A percentile compares a stretch with the other conserved stretches of the same genome.
Conservation (phyloP, 2,329 filamentous ascomycete genomes). For the Colletotrichum spaethianum region DNA sequence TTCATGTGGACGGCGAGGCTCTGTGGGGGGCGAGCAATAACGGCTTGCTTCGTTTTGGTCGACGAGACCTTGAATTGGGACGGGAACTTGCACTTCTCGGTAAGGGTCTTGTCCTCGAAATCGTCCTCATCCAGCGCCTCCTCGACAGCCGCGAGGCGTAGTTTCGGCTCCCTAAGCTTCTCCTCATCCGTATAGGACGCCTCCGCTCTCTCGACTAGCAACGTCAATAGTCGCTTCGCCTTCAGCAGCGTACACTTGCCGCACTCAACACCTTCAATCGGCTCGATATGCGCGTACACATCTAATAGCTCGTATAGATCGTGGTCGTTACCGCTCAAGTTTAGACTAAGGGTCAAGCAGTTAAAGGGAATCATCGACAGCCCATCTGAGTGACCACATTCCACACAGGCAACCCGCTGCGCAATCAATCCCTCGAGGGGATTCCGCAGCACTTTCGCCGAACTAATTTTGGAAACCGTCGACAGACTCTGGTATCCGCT, state of each 20-base stretch:
- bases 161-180: constrained; percentile 63
- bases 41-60: constrained; percentile 91
- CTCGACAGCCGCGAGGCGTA: constrained; percentile 76
- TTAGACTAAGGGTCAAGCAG: constrained; percentile 89
- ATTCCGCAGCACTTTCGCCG: constrained; percentile 67
- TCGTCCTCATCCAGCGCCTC: constrained; percentile 83
- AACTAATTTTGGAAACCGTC: constrained; percentile 51
- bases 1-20: constrained; percentile 91
- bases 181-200: constrained; percentile 58
- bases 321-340: constrained; percentile 71
- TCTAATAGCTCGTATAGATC: constrained; percentile 85
- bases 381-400: constrained; percentile 89
- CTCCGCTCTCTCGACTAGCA: constrained; percentile 59
- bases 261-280: constrained; percentile 92
- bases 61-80: constrained; percentile 79
- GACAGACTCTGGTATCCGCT: constrained; percentile 69
- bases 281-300: constrained; percentile 86
- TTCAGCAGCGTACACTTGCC: constrained; percentile 87
- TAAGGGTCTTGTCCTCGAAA: constrained; percentile 79
- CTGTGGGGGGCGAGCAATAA: constrained; percentile 85
- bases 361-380: constrained; percentile 94
- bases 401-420: constrained; percentile 88
- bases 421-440: constrained; percentile 90
- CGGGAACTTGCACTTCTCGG: constrained; percentile 75
- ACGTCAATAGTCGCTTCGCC: constrained; percentile 62